Evolutionary conservation across 306 rosid species (phyloP).

Genomic region (Aeschynomene evenia): DNA sequence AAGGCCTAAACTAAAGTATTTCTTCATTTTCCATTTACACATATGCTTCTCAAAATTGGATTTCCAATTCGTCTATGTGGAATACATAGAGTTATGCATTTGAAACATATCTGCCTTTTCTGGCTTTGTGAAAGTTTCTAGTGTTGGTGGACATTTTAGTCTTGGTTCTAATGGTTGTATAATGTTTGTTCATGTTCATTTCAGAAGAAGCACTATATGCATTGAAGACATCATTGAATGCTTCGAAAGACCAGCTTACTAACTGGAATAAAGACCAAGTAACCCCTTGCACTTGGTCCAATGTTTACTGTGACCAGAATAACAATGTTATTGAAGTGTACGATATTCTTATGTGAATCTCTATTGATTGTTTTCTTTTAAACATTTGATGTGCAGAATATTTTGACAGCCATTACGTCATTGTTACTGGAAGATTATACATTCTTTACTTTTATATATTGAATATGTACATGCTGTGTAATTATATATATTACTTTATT

Average conservation of each 20-base stretch:
- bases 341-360: slow-evolving; percentile 39
- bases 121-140: slow-evolving; percentile 15
- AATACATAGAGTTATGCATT: not conserved
- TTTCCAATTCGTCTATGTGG: not conserved
- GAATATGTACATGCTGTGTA: not conserved
- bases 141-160: slow-evolving; percentile 1
- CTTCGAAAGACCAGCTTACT: slow-evolving; percentile 58
- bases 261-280: slow-evolving; percentile 81
- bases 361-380: not conserved
- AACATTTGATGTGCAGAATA: slow-evolving; percentile 16
- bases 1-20: not conserved
- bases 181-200: slow-evolving; percentile 38
- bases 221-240: slow-evolving; percentile 53
- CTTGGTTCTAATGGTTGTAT: slow-evolving; percentile 25
- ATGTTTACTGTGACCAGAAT: slow-evolving; percentile 59
- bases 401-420: not conserved
- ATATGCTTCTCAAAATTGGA: not conserved
- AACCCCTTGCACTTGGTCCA: slow-evolving; percentile 87
- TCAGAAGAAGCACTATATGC: slow-evolving; percentile 75
- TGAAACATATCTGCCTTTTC: not conserved
- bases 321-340: slow-evolving; percentile 63
- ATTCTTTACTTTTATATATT: not conserved
- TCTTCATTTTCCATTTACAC: not conserved
- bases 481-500: slow-evolving; percentile 33
- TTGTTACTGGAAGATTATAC: not conserved